These are phyloP conservation scores for Xylariaceae sp. DNA, from an alignment of 2,329 filamentous ascomycete genomes.

Conservation along the genomic window DNA sequence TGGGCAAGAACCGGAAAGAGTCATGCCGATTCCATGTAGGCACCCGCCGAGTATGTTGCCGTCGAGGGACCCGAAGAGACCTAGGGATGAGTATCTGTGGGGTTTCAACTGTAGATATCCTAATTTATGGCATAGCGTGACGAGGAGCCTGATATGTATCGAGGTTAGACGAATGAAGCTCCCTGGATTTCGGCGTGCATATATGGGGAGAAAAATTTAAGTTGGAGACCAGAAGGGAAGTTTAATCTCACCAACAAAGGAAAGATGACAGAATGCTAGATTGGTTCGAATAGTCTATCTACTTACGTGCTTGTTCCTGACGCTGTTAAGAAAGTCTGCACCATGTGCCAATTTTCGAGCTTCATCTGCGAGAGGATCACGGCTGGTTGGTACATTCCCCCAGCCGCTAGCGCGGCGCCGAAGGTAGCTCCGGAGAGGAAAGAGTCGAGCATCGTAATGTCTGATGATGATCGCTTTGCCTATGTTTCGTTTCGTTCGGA, in stretches of 20 bases:
- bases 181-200: too few relatives aligned
- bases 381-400: slow-evolving; percentile 66
- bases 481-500: not conserved
- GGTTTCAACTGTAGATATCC: slow-evolving; percentile 53
- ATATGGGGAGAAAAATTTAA: too few relatives aligned
- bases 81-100: slow-evolving; percentile 58
- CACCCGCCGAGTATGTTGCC: slow-evolving; percentile 70
- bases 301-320: slow-evolving; percentile 67
- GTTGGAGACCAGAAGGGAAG: too few relatives aligned
- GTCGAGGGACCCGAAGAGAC: slow-evolving; percentile 62
- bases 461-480: too few relatives aligned
- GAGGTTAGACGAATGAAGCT: too few relatives aligned
- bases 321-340: slow-evolving; percentile 68
- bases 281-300: too few relatives aligned
- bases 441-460: slow-evolving; percentile 16
- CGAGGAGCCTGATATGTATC: slow-evolving; percentile 37
- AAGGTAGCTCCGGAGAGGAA: slow-evolving; percentile 63
- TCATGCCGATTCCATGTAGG: slow-evolving; percentile 70
- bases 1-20: slow-evolving; percentile 68
- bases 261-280: too few relatives aligned
- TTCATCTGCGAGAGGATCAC: slow-evolving; percentile 68
- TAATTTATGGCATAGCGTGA: slow-evolving; percentile 53
- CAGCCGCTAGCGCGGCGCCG: slow-evolving; percentile 65
- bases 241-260: too few relatives aligned
- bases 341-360: slow-evolving; percentile 69